A percentile compares a stretch with the other conserved stretches of the same genome.
Evolutionary conservation across 495 filamentous ascomycete species (phyloP).

Genomic region (Copromyces sp.): DNA sequence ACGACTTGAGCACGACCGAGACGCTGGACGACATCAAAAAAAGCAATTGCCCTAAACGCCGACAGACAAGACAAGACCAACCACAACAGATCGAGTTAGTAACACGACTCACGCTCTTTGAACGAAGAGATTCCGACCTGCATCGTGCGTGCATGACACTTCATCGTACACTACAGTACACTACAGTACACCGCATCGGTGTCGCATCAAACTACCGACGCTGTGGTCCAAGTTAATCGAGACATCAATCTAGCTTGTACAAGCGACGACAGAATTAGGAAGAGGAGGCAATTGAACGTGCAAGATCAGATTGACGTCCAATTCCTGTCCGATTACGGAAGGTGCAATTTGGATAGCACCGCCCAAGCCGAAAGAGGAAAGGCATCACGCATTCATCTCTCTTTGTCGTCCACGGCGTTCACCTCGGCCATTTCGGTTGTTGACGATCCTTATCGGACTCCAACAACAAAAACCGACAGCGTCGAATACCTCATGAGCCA

Average conservation of each 20-base stretch:
- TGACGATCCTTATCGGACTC: not conserved
- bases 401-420: not conserved
- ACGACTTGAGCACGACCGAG: not conserved
- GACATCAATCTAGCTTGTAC: too few species aligned
- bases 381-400: not conserved
- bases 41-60: not conserved
- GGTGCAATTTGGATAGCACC: too few species aligned
- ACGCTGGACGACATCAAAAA: not conserved
- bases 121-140: not conserved
- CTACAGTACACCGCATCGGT: not conserved
- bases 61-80: too few species aligned
- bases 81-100: too few species aligned
- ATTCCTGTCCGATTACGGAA: too few species aligned
- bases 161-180: not conserved
- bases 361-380: too few species aligned
- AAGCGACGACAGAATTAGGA: too few species aligned
- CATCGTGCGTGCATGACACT: not conserved
- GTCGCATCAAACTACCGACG: not conserved
- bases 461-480: not conserved
- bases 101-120: too few species aligned
- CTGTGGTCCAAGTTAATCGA: not conserved
- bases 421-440: not conserved
- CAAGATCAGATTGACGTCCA: too few species aligned
- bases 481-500: not conserved
- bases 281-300: too few species aligned